Conservation (phyloP, 495 filamentous ascomycete species). For the Penicillium canescens region DNA sequence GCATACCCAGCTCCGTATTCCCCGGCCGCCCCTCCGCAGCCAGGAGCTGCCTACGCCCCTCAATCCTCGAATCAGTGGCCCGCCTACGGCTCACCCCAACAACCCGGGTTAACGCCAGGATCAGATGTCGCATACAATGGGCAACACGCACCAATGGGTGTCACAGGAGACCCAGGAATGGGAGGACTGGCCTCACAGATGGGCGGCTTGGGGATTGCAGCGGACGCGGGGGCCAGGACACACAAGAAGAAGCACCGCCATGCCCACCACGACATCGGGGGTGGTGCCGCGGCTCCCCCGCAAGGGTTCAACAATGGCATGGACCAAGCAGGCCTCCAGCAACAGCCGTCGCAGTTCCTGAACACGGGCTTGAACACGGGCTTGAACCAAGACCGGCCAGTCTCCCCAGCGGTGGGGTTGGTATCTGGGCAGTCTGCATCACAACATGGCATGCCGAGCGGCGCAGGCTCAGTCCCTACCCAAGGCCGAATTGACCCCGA, state of each 20-base stretch:
- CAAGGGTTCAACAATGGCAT: conserved; percentile 64
- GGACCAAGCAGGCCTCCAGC: conserved; percentile 50
- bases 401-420: conserved; percentile 59
- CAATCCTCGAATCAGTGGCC: conserved; percentile 41
- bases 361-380: conserved; percentile 60
- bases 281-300: conserved; percentile 45
- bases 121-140: conserved; percentile 36
- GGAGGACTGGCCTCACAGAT: conserved; percentile 80
- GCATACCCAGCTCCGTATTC: conserved; percentile 32
- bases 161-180: conserved; percentile 41
- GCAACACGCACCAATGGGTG: conserved; percentile 31
- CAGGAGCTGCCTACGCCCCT: conserved; percentile 48
- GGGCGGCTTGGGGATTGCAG: conserved; percentile 74
- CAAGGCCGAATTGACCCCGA: conserved; percentile 85
- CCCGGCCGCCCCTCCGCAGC: conserved; percentile 61
- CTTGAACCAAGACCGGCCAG: conserved; percentile 29
- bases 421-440: conserved; percentile 44
- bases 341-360: conserved; percentile 66
- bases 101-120: conserved; percentile 24
- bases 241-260: conserved; percentile 94
- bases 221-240: conserved; percentile 57
- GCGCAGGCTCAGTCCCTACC: conserved; percentile 51
- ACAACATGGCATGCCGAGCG: conserved; percentile 48
- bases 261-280: conserved; percentile 86
- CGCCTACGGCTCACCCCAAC: conserved; percentile 44